Base-by-base conservation (phyloP, 2,329 filamentous ascomycete genomes). In the Stagonosporopsis cucurbitacearum region DNA sequence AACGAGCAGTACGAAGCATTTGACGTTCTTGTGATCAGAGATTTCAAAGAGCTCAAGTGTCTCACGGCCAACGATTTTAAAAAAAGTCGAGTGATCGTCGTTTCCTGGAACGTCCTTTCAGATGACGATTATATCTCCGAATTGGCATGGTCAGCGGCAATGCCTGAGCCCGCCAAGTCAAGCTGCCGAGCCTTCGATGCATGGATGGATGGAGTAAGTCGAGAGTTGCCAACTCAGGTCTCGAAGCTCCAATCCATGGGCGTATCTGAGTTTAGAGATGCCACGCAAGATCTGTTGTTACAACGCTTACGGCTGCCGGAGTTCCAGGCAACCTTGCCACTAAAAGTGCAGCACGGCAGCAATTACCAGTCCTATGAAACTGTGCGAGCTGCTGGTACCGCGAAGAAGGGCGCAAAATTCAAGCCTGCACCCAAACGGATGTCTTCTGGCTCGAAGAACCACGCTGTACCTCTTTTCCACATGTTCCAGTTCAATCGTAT, bases 401-500 rank as follows among this genome's bases (percentile, higher is more conserved):
- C 58, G 50, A 47, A 42, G 17, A 37, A 26, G 13, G 15, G 6
- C n/a, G 13, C 30, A 32, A 49, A 53, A n/a, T 9, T 5, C n/a
- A 45, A 42, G 12, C 22, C 44, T 7, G 2, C 30, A 1, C 8
- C 8, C 3, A 63, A 57, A 40, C 44, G 40, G 12, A 62, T 54
- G 7, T 23, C 39, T 2, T 26, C 26, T 3, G 19, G 30, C 12
- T 44, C 15, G 7, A 28, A 17, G n/a, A 30, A 6, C 7, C 22
- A 50, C 5, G 17, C 52, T 15, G 42, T 63, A 1, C 68, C 68
- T 39, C 42, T 85, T 0, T 65, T 89, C 0, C 85, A 89, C 56
- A 79, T 86, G 63, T 89, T 88, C 65, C 70, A 75, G 2, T 89
- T 84, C 67, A 82, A 83, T 50, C 79, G 87, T 6, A 55, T 89